Evolutionary conservation across 2,329 filamentous ascomycete genomes (phyloP).

Genomic region (Fusarium duplospermum): DNA sequence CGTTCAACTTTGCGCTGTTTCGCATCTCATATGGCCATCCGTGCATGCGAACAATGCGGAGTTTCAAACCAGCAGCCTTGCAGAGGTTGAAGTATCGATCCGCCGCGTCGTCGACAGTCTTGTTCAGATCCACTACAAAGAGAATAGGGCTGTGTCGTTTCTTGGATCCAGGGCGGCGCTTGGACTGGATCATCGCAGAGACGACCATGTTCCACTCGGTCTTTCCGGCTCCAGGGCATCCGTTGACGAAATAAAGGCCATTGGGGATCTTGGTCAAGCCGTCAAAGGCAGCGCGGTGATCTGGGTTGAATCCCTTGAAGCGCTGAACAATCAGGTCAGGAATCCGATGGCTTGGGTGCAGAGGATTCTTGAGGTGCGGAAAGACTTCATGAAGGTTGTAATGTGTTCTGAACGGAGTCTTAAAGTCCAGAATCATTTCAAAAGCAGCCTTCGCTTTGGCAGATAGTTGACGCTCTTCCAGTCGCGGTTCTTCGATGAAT

Average conservation of each 20-base stretch:
- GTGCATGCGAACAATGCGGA: conserved; percentile 54
- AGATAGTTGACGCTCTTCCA: conserved; percentile 16
- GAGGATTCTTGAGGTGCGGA: conserved; percentile 50
- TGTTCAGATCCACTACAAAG: conserved; percentile 61
- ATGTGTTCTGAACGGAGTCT: conserved; percentile 26
- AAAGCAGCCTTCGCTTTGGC: conserved; percentile 43
- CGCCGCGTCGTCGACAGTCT: conserved; percentile 59
- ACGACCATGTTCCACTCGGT: conserved; percentile 60
- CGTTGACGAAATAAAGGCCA: conserved; percentile 58
- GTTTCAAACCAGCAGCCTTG: conserved; percentile 48
- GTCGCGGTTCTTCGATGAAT: conserved; percentile 38
- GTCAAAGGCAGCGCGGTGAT: conserved; percentile 53
- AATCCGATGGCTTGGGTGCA: conserved; percentile 28
- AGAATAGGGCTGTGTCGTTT: conserved; percentile 50
- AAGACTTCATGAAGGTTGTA: conserved; percentile 44
- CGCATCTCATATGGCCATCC: conserved; percentile 54
- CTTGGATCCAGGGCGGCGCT: conserved; percentile 36
- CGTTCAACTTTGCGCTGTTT: conserved; percentile 47
- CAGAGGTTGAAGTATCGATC: conserved; percentile 55
- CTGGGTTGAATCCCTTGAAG: conserved; percentile 50
- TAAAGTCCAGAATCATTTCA: conserved; percentile 49
- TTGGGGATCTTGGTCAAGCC: conserved; percentile 53
- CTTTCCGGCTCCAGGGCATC: conserved; percentile 61
- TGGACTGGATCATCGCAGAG: conserved; percentile 52
- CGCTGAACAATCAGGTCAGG: conserved; percentile 42